Evolutionary conservation across 23 red algal species (phyloP), one percentile per base, ranked within the genome.

Genomic region (Agarophyton chilense): DNA sequence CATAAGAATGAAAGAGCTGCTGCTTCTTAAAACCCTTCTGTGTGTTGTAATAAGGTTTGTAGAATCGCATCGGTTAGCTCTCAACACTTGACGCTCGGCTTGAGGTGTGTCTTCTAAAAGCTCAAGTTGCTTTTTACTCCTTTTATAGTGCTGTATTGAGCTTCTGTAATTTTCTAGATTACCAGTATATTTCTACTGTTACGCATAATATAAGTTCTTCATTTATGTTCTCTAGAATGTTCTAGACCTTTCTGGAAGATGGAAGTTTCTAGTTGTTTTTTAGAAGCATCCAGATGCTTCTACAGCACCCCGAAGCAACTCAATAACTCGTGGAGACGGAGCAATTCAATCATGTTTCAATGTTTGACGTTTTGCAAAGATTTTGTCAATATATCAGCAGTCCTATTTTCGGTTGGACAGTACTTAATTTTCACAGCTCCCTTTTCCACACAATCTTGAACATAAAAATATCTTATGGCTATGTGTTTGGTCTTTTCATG

Each of bases 361-460:
- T 72, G 65, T n/a, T 9, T 72, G 35, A 24, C 17, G 10, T 72
- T 72, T 34, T 52, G 50, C 24, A 86, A 16, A 36, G 81, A 39
- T 28, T 86, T 86, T 7, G 33, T 86, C 12, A 70, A 51, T 14
- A 72, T 72, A 54, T 70, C 31, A 19, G 81, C 81, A 9, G 43
- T 10, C 53, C 42, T 70, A n/a, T 72, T 17, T 38, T 71, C 38
- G 26, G 41, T 52, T 19, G 43, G 61, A 29, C 81, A 86, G 51
- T 56, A 70, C 25, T 19, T 17, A 72, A 72, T 44, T 72, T 44
- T 14, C 5, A 72, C 35, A 22, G 40, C 65, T 19, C n/a, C 39
- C 33, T 72, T 72, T 72, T 72, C 65, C 65, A 44, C 17, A 43
- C 35, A 72, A 38, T 86, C 81, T 32, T 72, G 55, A 72, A 72